Evolutionary conservation across 495 filamentous ascomycete species (phyloP).

Genomic region (Aspergillus bridgeri): DNA sequence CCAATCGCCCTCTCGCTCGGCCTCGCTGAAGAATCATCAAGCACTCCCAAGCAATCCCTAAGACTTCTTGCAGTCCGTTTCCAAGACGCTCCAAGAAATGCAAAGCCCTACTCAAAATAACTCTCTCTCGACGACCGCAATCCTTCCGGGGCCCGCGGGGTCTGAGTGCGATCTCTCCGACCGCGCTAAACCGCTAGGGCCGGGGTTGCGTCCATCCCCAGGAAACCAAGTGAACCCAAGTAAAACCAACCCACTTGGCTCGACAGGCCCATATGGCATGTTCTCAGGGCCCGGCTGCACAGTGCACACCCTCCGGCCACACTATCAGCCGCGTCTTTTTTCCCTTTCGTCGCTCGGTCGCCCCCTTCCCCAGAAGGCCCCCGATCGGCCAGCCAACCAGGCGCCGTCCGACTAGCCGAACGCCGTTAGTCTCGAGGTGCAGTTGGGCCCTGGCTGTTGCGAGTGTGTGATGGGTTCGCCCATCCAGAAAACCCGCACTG

Average conservation of each 20-base stretch:
- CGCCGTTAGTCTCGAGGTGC: neutral
- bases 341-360: no score
- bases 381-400: neutral
- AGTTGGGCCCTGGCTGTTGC: no score
- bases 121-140: conserved; percentile 5
- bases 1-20: neutral
- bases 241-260: neutral
- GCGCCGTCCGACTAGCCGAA: neutral
- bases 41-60: conserved; percentile 4
- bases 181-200: neutral
- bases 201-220: neutral
- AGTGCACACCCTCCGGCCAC: neutral
- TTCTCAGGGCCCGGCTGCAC: no score
- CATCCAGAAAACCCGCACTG: conserved; percentile 8
- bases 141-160: no score
- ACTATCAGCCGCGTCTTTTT: neutral
- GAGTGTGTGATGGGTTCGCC: no score
- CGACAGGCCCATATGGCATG: neutral
- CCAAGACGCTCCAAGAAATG: conserved; percentile 5
- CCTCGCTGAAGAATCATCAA: neutral
- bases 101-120: conserved; percentile 8
- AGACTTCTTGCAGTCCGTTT: neutral
- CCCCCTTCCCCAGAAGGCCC: no score
- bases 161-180: no score
- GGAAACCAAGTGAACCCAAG: no score